These are phyloP conservation scores for Dendrobium chrysotoxum DNA, from an alignment of 106 monocot genomes.

Conservation along the genomic window DNA sequence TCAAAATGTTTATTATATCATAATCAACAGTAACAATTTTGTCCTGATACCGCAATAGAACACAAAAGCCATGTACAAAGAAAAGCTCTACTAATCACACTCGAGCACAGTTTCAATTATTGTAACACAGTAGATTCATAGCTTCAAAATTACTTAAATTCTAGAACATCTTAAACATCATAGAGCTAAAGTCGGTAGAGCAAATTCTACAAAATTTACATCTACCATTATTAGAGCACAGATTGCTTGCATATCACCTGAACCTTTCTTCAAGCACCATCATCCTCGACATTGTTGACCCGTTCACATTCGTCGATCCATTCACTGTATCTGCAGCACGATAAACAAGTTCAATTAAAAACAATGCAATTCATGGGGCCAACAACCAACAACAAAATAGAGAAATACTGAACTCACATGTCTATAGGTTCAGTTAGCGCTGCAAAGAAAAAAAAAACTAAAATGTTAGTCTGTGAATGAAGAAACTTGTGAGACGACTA, in stretches of 20 bases:
- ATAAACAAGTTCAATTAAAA: neutral
- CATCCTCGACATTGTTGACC: conserved; percentile 56
- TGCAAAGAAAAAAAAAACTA: conserved; percentile 20
- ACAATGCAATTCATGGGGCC: neutral
- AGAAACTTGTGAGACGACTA: too few relatives aligned
- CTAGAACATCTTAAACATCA: too few relatives aligned
- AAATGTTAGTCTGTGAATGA: too few relatives aligned
- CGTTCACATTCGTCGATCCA: conserved; percentile 80
- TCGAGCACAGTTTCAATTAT: neutral
- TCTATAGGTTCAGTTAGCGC: conserved; percentile 57
- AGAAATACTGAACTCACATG: conserved; percentile 41
- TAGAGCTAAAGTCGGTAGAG: too few relatives aligned
- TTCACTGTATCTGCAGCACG: conserved; percentile 59
- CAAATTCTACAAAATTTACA: too few relatives aligned
- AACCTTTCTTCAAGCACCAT: conserved; percentile 7
- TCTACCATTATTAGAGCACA: too few relatives aligned
- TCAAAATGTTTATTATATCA: too few relatives aligned
- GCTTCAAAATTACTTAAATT: neutral
- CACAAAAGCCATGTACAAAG: too few relatives aligned
- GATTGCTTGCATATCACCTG: too few relatives aligned
- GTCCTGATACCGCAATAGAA: too few relatives aligned
- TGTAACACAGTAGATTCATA: neutral
- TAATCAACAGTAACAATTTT: too few relatives aligned
- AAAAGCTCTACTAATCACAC: too few relatives aligned
- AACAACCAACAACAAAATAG: neutral